phyloP scores from a whole-genome alignment of 2,329 filamentous ascomycete genomes.

The Diaporthe vaccinii region DNA sequence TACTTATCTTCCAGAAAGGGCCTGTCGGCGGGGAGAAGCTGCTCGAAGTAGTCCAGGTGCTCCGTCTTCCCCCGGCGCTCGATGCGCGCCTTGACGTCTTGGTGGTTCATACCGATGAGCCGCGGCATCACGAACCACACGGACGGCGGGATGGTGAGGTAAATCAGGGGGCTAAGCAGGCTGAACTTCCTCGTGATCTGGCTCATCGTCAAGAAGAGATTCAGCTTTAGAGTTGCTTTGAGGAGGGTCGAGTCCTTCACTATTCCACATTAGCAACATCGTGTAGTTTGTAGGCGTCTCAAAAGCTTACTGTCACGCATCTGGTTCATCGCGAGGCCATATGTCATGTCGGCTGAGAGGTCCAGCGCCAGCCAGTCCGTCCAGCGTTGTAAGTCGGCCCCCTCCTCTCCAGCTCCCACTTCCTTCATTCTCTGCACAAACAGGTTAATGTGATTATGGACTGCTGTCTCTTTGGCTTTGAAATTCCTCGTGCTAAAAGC shows the following conservation, averaged over 20 bases:
- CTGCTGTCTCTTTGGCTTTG: conserved; percentile 30
- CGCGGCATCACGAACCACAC: conserved; percentile 16
- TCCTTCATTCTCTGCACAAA: conserved; percentile 39
- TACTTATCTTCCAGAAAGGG: conserved; percentile 23
- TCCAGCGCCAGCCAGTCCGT: conserved; percentile 41
- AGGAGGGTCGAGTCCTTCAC: conserved; percentile 33
- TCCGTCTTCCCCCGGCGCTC: conserved; percentile 3
- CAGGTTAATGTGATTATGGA: conserved; percentile 38
- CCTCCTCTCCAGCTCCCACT: background rate
- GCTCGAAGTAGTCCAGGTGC: conserved; percentile 40
- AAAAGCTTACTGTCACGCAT: conserved; percentile 34
- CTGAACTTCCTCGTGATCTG: conserved; percentile 36
- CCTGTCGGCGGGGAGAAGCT: conserved; percentile 15
- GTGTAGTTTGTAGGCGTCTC: background rate
- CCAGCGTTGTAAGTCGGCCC: conserved; percentile 37
- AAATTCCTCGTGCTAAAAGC: conserved; percentile 40
- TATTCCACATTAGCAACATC: background rate
- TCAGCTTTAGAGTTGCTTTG: conserved; percentile 21
- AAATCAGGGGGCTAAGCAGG: conserved; percentile 34
- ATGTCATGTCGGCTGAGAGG: conserved; percentile 39
- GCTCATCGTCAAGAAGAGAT: conserved; percentile 31
- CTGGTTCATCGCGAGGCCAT: conserved; percentile 31
- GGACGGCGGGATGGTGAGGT: conserved; percentile 35
- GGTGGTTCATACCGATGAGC: conserved; percentile 23
- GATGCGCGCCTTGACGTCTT: conserved; percentile 8